Conservation (phyloP, 1,284 basidiomycete species). For the Naganishia liquefaciens region DNA sequence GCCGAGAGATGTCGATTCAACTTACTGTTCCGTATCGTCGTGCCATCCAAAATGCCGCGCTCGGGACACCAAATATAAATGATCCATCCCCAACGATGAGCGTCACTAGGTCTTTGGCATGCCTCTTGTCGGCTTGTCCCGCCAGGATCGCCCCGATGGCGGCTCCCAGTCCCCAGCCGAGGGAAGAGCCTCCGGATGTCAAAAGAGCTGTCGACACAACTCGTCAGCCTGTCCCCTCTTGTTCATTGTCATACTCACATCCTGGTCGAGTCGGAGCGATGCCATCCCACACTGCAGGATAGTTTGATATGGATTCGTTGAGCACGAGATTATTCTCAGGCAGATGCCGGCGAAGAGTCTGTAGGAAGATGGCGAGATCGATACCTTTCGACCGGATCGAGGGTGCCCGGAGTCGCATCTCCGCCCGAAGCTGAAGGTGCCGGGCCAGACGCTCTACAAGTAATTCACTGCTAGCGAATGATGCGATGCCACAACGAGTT, state of each 20-base stretch:
- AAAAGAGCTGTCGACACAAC: constrained; percentile 51
- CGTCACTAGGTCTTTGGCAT: constrained; percentile 59
- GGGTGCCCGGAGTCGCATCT: constrained; percentile 38
- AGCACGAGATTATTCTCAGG: constrained; percentile 58
- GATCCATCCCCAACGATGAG: constrained; percentile 68
- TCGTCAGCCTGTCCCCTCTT: neutral
- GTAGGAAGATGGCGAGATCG: constrained; percentile 49
- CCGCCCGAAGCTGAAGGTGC: constrained; percentile 44
- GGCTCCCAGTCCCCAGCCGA: constrained; percentile 68
- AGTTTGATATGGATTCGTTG: constrained; percentile 67
- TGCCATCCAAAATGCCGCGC: constrained; percentile 69
- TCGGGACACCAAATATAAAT: constrained; percentile 67
- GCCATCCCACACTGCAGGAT: constrained; percentile 61
- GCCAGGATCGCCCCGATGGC: constrained; percentile 63
- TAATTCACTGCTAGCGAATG: constrained; percentile 19
- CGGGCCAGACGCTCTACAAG: constrained; percentile 41
- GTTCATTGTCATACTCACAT: neutral
- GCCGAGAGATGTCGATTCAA: constrained; percentile 9
- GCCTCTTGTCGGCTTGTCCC: constrained; percentile 41
- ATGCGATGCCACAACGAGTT: neutral
- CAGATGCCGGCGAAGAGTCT: constrained; percentile 58
- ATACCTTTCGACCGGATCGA: constrained; percentile 47
- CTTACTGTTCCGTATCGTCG: constrained; percentile 65
- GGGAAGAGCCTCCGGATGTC: constrained; percentile 62
- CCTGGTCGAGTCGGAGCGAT: constrained; percentile 61